phyloP scores from a whole-genome alignment of 1,284 basidiomycete species.

The Apiotrichum brassicae region DNA sequence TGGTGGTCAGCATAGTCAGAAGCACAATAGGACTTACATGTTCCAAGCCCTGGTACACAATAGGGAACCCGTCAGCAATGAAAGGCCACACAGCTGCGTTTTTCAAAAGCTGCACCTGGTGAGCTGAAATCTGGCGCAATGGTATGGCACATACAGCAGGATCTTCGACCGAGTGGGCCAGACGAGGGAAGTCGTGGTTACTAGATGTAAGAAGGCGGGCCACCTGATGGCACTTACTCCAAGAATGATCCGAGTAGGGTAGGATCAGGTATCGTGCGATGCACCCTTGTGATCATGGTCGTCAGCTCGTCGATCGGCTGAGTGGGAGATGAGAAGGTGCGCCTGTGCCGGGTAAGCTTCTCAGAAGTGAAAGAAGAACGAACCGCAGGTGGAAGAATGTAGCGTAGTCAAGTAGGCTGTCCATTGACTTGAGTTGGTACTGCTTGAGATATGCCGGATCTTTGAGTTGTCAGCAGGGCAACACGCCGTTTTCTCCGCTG shows the following conservation, averaged over 20 bases:
- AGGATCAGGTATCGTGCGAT: conserved; percentile 39
- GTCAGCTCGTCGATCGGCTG: conserved; percentile 33
- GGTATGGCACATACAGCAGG: conserved; percentile 27
- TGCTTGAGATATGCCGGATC: conserved; percentile 40
- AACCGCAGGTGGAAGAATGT: conserved; percentile 50
- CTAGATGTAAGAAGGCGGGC: conserved; percentile 12
- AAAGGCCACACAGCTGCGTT: conserved; percentile 50
- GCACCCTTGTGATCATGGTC: conserved; percentile 34
- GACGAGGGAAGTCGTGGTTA: conserved; percentile 49
- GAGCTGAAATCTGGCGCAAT: not conserved
- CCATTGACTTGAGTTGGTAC: conserved; percentile 49
- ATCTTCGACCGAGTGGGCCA: conserved; percentile 36
- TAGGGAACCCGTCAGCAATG: conserved; percentile 53
- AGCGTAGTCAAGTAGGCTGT: conserved; percentile 55
- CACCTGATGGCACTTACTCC: conserved; percentile 40
- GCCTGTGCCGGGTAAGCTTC: conserved; percentile 19
- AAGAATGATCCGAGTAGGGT: conserved; percentile 48
- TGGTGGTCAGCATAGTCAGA: conserved; percentile 25
- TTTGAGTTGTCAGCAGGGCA: conserved; percentile 12
- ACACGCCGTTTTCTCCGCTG: not conserved
- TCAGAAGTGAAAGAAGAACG: not conserved
- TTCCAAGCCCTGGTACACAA: conserved; percentile 57
- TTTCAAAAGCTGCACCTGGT: conserved; percentile 38
- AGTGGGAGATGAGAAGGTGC: conserved; percentile 30
- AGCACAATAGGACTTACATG: conserved; percentile 25